A percentile compares a stretch with the other conserved stretches of the same genome.
These are phyloP conservation scores for Cetraspora pellucida DNA, from an alignment of 192 early-diverging fungal species.

Conservation along the genomic window DNA sequence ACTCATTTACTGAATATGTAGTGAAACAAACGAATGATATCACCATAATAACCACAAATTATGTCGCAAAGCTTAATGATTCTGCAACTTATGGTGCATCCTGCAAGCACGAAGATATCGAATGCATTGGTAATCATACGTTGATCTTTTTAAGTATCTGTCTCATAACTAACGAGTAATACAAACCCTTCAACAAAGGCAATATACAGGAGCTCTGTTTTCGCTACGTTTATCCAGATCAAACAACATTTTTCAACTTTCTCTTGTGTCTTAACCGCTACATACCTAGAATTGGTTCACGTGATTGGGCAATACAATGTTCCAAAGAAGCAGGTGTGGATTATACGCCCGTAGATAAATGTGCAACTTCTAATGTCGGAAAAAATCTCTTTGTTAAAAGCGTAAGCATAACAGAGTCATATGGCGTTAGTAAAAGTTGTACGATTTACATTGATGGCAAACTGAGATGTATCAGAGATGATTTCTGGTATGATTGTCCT, in stretches of 20 bases:
- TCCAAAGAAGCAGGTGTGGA: constrained; percentile 35
- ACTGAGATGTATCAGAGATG: constrained; percentile 59
- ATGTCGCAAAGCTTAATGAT: constrained; percentile 47
- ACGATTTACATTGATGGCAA: constrained; percentile 59
- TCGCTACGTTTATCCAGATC: constrained; percentile 34
- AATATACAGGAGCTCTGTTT: constrained; percentile 55
- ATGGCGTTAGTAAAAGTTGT: constrained; percentile 54
- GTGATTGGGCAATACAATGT: constrained; percentile 38
- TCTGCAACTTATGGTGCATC: constrained; percentile 38
- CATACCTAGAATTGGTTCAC: constrained; percentile 28
- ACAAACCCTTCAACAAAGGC: constrained; percentile 29
- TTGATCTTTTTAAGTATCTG: constrained; percentile 31
- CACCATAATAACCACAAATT: constrained; percentile 48
- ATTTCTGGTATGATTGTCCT: constrained; percentile 48
- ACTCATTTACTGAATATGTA: background rate
- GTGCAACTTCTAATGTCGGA: constrained; percentile 45
- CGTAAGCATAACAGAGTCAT: constrained; percentile 41
- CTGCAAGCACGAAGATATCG: constrained; percentile 56
- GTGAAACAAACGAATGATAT: constrained; percentile 49
- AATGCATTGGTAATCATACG: constrained; percentile 53
- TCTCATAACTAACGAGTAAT: constrained; percentile 44
- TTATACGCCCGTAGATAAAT: constrained; percentile 47
- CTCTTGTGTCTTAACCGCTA: constrained; percentile 44
- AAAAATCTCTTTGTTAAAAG: constrained; percentile 42
- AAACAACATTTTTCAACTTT: constrained; percentile 40